These are phyloP conservation scores for Xylaria bambusicola DNA, from an alignment of 495 filamentous ascomycete species.

Conservation along the genomic window DNA sequence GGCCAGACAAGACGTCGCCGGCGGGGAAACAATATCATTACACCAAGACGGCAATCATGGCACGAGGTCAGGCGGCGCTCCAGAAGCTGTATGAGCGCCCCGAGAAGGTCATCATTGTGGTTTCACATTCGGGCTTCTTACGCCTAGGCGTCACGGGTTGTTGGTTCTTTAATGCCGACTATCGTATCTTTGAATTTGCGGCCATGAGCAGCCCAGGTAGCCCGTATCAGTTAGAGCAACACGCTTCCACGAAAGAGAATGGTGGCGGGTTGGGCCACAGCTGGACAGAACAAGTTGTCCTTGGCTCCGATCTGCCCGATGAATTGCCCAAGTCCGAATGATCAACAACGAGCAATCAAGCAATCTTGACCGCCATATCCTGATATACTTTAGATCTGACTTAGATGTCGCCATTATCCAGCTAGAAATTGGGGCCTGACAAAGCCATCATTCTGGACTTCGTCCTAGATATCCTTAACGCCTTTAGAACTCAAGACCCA, in stretches of 20 bases:
- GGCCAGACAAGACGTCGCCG: slow-evolving; percentile 56
- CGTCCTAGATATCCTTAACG: too few species aligned
- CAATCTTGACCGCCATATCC: neutral
- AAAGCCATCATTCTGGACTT: too few species aligned
- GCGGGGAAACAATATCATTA: slow-evolving; percentile 46
- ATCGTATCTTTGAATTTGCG: slow-evolving; percentile 61
- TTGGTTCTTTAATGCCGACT: slow-evolving; percentile 61
- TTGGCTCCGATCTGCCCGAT: slow-evolving; percentile 30
- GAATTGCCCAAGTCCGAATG: slow-evolving; percentile 27
- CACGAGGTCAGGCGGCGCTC: slow-evolving; percentile 51
- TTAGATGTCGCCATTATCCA: too few species aligned
- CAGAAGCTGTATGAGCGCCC: slow-evolving; percentile 50
- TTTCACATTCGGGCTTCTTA: slow-evolving; percentile 62
- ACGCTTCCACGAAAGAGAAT: slow-evolving; percentile 39
- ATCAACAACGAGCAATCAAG: neutral
- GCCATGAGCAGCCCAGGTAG: slow-evolving; percentile 31
- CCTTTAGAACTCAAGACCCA: too few species aligned
- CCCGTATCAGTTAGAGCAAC: slow-evolving; percentile 41
- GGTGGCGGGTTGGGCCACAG: slow-evolving; percentile 38
- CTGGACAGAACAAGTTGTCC: slow-evolving; percentile 24
- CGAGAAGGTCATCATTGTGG: slow-evolving; percentile 63
- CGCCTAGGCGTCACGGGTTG: slow-evolving; percentile 46
- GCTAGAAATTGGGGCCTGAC: too few species aligned
- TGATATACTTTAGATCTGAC: neutral
- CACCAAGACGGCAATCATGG: slow-evolving; percentile 46